phyloP scores from a whole-genome alignment of 805 yeast species.

The Metschnikowia bowlesiae region DNA sequence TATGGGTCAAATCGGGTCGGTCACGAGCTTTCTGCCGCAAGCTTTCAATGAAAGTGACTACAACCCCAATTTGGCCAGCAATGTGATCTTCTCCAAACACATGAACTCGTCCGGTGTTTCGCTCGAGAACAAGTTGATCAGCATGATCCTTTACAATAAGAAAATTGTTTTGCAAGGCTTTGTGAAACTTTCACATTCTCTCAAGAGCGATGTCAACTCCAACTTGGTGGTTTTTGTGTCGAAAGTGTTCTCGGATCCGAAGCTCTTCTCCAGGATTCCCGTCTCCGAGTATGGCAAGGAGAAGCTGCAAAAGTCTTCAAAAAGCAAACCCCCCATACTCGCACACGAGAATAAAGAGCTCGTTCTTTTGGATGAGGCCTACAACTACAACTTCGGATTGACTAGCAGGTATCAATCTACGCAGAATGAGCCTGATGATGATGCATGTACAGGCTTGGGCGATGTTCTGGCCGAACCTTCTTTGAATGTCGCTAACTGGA shows the following conservation, averaged over 20 bases:
- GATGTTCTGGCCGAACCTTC: neutral
- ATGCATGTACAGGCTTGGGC: no score
- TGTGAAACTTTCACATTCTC: constrained; percentile 25
- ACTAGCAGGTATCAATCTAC: constrained; percentile 40
- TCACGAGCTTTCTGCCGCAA: constrained; percentile 29
- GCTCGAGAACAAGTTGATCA: constrained; percentile 25
- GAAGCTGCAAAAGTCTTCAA: constrained; percentile 18
- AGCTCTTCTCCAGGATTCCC: constrained; percentile 21
- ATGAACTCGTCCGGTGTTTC: constrained; percentile 17
- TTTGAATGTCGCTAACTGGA: constrained; percentile 20
- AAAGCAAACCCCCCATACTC: constrained; percentile 13
- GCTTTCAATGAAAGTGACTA: constrained; percentile 28
- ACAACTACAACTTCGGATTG: constrained; percentile 48
- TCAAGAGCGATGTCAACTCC: constrained; percentile 39
- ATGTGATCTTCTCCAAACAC: constrained; percentile 26
- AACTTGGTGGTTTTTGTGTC: constrained; percentile 38
- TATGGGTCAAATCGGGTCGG: constrained; percentile 27
- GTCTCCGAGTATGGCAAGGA: constrained; percentile 12
- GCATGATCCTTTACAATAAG: constrained; percentile 34
- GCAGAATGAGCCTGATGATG: neutral
- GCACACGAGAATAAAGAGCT: constrained; percentile 22
- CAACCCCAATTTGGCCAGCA: constrained; percentile 27
- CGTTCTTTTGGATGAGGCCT: constrained; percentile 43
- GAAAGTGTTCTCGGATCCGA: constrained; percentile 35
- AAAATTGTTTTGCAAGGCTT: constrained; percentile 35